Evolutionary conservation across 805 yeast species (phyloP).

Genomic region (Danielia oregonensis): DNA sequence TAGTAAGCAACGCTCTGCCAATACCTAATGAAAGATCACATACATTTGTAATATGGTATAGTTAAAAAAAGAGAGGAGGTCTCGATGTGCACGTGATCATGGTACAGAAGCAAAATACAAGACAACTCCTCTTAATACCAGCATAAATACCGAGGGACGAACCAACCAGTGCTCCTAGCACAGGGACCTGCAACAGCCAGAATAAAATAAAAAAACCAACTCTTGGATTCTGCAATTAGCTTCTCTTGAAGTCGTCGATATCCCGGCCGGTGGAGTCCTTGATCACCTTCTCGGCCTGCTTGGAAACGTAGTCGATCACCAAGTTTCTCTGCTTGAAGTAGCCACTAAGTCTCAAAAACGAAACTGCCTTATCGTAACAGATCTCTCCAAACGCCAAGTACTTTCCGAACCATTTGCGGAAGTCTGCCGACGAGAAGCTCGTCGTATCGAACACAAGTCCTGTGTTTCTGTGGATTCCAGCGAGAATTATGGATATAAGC

Average conservation of each 20-base stretch:
- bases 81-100: too few relatives aligned
- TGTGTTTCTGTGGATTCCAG: conserved; percentile 81
- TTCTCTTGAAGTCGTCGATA: conserved; percentile 19
- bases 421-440: conserved; percentile 43
- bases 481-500: conserved; percentile 73
- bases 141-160: too few relatives aligned
- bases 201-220: too few relatives aligned
- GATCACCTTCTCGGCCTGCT: conserved; percentile 23
- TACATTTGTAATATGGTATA: conserved; percentile 3
- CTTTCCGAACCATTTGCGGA: conserved; percentile 47
- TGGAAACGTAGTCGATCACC: conserved; percentile 31
- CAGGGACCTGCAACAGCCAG: too few relatives aligned
- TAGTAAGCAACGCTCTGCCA: neutral
- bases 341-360: conserved; percentile 43
- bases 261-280: conserved; percentile 23
- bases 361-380: conserved; percentile 48
- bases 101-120: too few relatives aligned
- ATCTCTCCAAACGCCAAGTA: conserved; percentile 60
- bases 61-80: too few relatives aligned
- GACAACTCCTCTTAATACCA: too few relatives aligned
- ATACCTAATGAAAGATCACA: conserved; percentile 4
- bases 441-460: conserved; percentile 61
- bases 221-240: too few relatives aligned
- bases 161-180: too few relatives aligned
- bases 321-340: conserved; percentile 47